Base-by-base conservation (phyloP, 148 eudicot species). In the Polygonum maritimum region DNA sequence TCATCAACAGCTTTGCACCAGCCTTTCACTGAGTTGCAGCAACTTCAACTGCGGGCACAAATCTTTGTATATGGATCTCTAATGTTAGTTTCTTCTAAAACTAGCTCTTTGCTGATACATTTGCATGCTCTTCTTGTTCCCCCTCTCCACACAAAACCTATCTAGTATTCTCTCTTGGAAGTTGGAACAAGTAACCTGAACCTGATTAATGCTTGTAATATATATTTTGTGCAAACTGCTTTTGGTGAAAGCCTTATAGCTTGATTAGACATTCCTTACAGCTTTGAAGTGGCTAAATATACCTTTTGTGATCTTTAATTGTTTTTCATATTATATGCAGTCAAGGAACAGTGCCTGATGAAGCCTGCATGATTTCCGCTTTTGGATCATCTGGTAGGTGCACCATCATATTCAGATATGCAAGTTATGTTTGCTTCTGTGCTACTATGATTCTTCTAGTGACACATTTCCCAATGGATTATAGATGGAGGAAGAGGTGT, bases 41-140 rank as follows among this genome's bases (percentile, higher is more conserved):
- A 95, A 89, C 89, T 95, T 81, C 99, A 95, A 79, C 78, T 95
- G 79, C 94, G 99, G 65, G 97, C 99, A 13, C 99, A 95, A 85
- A 95, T 95, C 58, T 92, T 95, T 87, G 99, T 95, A 78, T 95
- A 95, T 82, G 99, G 99, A 81, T 91, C 97, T 83, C 81, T 95
- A 33, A 90, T 95, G 99, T 92, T 80, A 86, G 94, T 89, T 76
- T 45, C 47, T 70, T 75, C 52, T 62, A 4, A n/a, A 48, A 16
- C 51, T 57, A 48, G 75, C 47, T 65, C 54, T 78, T 36, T 21
- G 52, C 16, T 40, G 36, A 40, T 62, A 35, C 12, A 3, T 57
- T 22, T 75, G 47, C 6, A 44, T 57, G 63, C 31, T 57, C 26
- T 19, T 57, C 7, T 7, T 57, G 63, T 57, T 21, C 35, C 21